Percentiles rank a stretch among this genome's conserved stretches.
phyloP scores from a whole-genome alignment of 805 yeast species.

The Monosporozyma unispora region DNA sequence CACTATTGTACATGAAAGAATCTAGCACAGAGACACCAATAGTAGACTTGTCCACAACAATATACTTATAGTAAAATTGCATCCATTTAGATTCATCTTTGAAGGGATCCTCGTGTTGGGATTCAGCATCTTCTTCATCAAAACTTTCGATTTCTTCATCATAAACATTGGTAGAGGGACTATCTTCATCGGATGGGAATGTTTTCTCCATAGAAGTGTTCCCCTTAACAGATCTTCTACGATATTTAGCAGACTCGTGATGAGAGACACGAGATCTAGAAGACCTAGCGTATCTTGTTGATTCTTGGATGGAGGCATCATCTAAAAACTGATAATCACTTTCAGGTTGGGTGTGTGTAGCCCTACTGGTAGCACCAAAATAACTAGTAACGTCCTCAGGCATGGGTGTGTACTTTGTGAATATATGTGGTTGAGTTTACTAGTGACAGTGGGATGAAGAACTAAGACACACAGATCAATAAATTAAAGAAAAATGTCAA shows the following conservation, averaged over 20 bases:
- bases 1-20: slow-evolving; percentile 58
- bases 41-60: slow-evolving; percentile 21
- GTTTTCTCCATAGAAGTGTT: neutral
- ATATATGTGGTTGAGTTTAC: neutral
- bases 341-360: slow-evolving; percentile 4
- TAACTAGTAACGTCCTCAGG: slow-evolving; percentile 10
- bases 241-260: neutral
- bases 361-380: slow-evolving; percentile 5
- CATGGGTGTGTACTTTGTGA: slow-evolving; percentile 1
- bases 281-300: neutral
- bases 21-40: slow-evolving; percentile 29
- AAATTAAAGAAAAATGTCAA: neutral
- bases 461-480: no score
- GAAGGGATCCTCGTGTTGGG: slow-evolving; percentile 1
- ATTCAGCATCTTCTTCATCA: neutral
- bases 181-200: neutral
- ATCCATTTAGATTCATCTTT: slow-evolving; percentile 14
- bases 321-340: slow-evolving; percentile 8
- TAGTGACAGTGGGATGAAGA: no score
- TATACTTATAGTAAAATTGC: slow-evolving; percentile 16
- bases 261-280: neutral
- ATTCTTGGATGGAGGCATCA: slow-evolving; percentile 3
- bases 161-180: neutral
- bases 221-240: neutral
- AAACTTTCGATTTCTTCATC: slow-evolving; percentile 1